Conservation (phyloP, 1,139 yeast genomes). For the Lodderomyces beijingensis region DNA sequence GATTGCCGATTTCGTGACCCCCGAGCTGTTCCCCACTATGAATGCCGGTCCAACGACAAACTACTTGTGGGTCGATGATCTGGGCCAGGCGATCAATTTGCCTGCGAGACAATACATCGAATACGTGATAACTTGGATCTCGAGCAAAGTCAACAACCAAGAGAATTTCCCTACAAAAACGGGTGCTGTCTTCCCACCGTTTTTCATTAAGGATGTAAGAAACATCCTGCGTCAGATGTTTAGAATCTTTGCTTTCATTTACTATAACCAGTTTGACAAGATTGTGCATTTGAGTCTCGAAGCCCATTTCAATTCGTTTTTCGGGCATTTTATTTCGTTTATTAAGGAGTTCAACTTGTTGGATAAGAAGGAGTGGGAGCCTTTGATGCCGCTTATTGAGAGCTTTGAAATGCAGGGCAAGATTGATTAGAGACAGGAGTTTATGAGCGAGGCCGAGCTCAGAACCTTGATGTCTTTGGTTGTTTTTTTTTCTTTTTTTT, state of each 20-base stretch:
- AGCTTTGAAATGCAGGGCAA: conserved; percentile 84
- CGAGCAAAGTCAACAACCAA: conserved; percentile 83
- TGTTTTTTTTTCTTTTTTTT: too few relatives aligned
- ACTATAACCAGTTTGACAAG: conserved; percentile 90
- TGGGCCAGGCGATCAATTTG: conserved; percentile 71
- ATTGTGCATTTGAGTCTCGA: conserved; percentile 85
- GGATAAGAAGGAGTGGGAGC: conserved; percentile 75
- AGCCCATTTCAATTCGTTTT: conserved; percentile 97
- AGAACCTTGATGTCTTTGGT: too few relatives aligned
- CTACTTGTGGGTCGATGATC: conserved; percentile 84
- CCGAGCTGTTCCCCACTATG: conserved; percentile 89
- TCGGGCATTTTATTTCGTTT: conserved; percentile 91
- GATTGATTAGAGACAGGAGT: conserved; percentile 33
- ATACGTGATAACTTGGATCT: conserved; percentile 86
- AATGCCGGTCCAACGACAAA: conserved; percentile 92
- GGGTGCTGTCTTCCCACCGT: conserved; percentile 91
- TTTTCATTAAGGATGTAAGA: conserved; percentile 75
- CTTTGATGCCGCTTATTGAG: conserved; percentile 72
- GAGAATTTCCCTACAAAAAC: conserved; percentile 86
- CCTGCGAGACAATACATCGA: conserved; percentile 95
- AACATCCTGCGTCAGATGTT: conserved; percentile 90
- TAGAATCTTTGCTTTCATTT: conserved; percentile 93
- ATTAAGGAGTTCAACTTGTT: conserved; percentile 78
- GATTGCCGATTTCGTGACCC: conserved; percentile 81
- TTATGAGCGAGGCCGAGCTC: too few relatives aligned